Evolutionary conservation across 345 rosid species (phyloP), one percentile per base, ranked within the genome.

Genomic region (Citrus mangshanensis): DNA sequence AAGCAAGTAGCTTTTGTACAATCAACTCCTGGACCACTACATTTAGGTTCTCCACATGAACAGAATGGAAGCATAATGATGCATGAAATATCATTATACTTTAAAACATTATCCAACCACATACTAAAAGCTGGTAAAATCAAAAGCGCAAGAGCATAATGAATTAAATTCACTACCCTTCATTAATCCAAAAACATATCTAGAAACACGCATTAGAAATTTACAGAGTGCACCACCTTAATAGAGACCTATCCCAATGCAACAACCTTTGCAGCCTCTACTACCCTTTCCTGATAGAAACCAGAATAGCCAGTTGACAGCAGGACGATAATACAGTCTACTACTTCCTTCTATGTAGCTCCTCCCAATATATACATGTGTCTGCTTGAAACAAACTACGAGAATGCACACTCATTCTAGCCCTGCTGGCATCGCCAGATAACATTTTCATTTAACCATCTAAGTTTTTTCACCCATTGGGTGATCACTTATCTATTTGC

Each of bases 181-280:
- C 72, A 56, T 24, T 32, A 61, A 14, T 62, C 65, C 19, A 56
- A 25, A 80, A 34, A 18, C 12, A 37, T 35, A 30, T 64, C 35
- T 18, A 51, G 25, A 65, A 37, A 67, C 21, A 65, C 21, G 64
- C 35, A n/a, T 49, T 10, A 18, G 18, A 62, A 13, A 63, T 35
- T 62, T 75, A 51, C 65, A 62, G 35, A 61, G 63, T 37, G 51
- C 59, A 79, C 34, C 58, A 67, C 67, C 81, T 61, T 73, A 24
- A 65, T 49, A 2, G 40, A 60, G 49, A 9, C 61, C 32, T 21
- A 25, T 72, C 42, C 65, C 35, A 58, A 40, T 64, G 71, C 79
- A 75, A 27, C 56, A 70, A 73, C 30, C 54, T 56, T 37, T 71
- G 73, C 65, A 35, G 66, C 14, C 34, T 58, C 28, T 37, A 56